Conservation (phyloP, 2,329 filamentous ascomycete species). For the Pseudocercospora macadamiae region DNA sequence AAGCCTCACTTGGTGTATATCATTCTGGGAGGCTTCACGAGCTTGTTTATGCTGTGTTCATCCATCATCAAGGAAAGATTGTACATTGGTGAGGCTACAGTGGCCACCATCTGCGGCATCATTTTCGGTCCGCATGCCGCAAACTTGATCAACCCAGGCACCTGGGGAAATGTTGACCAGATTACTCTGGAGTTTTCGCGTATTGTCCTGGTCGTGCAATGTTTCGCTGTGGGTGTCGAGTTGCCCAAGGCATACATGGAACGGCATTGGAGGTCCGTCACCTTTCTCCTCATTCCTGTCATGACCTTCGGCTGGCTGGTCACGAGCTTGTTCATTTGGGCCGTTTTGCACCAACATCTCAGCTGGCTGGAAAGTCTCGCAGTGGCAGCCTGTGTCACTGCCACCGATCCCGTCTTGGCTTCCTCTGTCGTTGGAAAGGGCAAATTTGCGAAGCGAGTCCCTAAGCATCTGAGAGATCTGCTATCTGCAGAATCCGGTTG, state of each 20-base stretch:
- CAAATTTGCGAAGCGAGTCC: constrained; percentile 96
- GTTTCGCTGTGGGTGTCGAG: constrained; percentile 89
- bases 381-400: constrained; percentile 90
- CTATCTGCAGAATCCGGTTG: constrained; percentile 96
- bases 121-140: constrained; percentile 87
- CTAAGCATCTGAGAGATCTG: constrained; percentile 93
- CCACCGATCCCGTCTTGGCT: constrained; percentile 93
- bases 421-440: constrained; percentile 98
- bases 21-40: constrained; percentile 96
- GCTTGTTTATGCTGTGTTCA: constrained; percentile 96
- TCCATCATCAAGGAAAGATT: constrained; percentile 97
- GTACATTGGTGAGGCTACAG: constrained; percentile 97
- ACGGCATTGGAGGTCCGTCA: constrained; percentile 91
- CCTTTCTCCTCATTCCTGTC: constrained; percentile 85
- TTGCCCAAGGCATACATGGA: constrained; percentile 97
- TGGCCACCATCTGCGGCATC: constrained; percentile 84
- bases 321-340: constrained; percentile 93
- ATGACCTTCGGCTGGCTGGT: constrained; percentile 97
- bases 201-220: constrained; percentile 87
- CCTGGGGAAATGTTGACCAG: constrained; percentile 83
- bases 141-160: constrained; percentile 73
- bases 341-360: constrained; percentile 72
- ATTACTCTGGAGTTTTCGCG: constrained; percentile 88
- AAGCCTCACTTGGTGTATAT: constrained; percentile 97
- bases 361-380: constrained; percentile 89